phyloP scores from a whole-genome alignment of 345 rosid genomes.

The Eucalyptus pauciflora region DNA sequence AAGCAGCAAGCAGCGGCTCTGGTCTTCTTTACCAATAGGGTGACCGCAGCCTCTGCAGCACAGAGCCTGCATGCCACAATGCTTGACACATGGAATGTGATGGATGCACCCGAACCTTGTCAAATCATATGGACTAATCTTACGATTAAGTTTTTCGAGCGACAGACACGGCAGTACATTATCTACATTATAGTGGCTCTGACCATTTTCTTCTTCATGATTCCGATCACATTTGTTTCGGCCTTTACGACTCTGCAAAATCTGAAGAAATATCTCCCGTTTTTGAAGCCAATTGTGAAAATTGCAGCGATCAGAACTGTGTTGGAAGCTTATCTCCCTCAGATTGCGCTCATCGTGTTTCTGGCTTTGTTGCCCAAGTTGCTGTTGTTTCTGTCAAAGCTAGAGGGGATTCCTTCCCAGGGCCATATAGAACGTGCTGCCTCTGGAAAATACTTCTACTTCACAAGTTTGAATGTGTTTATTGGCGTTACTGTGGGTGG shows the following conservation, averaged over 20 bases:
- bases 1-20: slow-evolving; percentile 70
- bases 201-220: slow-evolving; percentile 71
- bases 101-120: slow-evolving; percentile 61
- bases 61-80: slow-evolving; percentile 72
- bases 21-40: slow-evolving; percentile 61
- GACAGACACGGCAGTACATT: slow-evolving; percentile 34
- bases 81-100: slow-evolving; percentile 58
- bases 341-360: slow-evolving; percentile 59
- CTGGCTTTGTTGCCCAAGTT: slow-evolving; percentile 62
- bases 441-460: slow-evolving; percentile 85
- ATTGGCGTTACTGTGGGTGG: slow-evolving; percentile 78
- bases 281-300: slow-evolving; percentile 46
- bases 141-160: slow-evolving; percentile 32
- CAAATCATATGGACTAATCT: slow-evolving; percentile 66
- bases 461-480: slow-evolving; percentile 61
- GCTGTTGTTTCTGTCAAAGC: slow-evolving; percentile 71
- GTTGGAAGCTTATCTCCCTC: slow-evolving; percentile 84
- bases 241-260: slow-evolving; percentile 72
- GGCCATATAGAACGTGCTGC: slow-evolving; percentile 76
- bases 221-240: slow-evolving; percentile 61
- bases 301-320: slow-evolving; percentile 33
- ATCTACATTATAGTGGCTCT: slow-evolving; percentile 47
- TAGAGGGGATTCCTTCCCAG: slow-evolving; percentile 66
- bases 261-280: slow-evolving; percentile 56
- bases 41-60: slow-evolving; percentile 63